These are phyloP conservation scores for Lentinula detonsa DNA, from an alignment of 768 basidiomycete genomes.

Conservation along the genomic window DNA sequence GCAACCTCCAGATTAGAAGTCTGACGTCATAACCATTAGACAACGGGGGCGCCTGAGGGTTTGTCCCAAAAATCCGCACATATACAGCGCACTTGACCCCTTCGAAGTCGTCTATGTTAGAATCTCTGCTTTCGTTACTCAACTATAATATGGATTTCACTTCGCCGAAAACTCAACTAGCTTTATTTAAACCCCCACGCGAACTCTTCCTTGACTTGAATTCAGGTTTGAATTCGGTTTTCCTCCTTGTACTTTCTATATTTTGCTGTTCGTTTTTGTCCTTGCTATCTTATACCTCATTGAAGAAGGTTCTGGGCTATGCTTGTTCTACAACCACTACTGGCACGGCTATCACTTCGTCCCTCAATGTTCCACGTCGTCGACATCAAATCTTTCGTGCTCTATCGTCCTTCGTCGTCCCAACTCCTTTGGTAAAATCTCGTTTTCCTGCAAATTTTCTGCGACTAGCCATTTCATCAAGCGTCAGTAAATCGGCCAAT, in stretches of 20 bases:
- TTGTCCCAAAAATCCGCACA: too few relatives aligned
- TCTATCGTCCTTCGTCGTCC: background rate
- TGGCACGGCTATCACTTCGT: background rate
- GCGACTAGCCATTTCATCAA: background rate
- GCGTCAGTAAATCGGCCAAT: background rate
- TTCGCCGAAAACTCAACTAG: too few relatives aligned
- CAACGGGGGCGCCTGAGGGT: background rate
- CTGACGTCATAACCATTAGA: background rate
- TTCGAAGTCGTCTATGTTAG: too few relatives aligned
- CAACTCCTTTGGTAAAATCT: background rate
- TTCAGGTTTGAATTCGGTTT: background rate
- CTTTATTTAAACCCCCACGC: background rate
- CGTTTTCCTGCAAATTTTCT: slow-evolving; percentile 1
- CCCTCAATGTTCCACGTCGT: background rate
- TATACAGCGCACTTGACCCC: too few relatives aligned
- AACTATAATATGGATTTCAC: too few relatives aligned
- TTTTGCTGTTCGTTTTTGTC: background rate
- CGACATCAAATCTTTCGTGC: background rate
- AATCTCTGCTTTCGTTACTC: too few relatives aligned
- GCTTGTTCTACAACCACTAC: background rate
- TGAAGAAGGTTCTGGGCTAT: background rate
- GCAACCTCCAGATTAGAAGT: background rate
- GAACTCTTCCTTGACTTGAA: background rate
- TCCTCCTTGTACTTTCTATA: background rate
- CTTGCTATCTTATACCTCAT: background rate